A percentile compares a stretch with the other conserved stretches of the same genome.
Evolutionary conservation across 2,329 filamentous ascomycete species (phyloP).

Genomic region (Cladosporium sp.): DNA sequence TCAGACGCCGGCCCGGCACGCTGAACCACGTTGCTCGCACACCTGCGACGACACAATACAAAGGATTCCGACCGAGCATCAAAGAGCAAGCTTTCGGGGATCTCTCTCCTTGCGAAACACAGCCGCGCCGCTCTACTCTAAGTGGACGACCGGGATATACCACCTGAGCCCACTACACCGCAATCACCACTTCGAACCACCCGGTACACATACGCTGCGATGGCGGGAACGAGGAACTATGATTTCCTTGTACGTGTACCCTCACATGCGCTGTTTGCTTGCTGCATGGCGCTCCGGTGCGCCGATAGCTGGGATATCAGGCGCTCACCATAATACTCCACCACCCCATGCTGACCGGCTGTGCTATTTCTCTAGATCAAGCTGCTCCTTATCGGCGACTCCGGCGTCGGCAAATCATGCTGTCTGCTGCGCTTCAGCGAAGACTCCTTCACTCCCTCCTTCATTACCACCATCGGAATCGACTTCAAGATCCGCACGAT

Average conservation of each 20-base stretch:
- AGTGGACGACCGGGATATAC: conserved; percentile 13
- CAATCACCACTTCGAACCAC: conserved; percentile 4
- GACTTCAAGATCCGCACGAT: conserved; percentile 99
- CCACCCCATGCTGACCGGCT: conserved; percentile 24
- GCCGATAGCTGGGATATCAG: background rate
- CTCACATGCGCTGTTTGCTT: background rate
- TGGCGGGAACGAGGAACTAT: conserved; percentile 98
- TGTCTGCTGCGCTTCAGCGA: conserved; percentile 95
- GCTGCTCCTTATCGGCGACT: conserved; percentile 93
- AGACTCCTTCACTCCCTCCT: conserved; percentile 95
- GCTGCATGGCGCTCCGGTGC: background rate
- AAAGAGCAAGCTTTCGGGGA: conserved; percentile 11
- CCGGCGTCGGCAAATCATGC: conserved; percentile 95
- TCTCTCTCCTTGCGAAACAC: conserved; percentile 10
- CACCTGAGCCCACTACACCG: background rate
- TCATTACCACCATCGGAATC: conserved; percentile 99
- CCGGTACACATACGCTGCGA: conserved; percentile 43
- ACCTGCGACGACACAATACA: conserved; percentile 12
- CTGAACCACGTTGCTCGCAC: conserved; percentile 5
- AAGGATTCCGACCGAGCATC: background rate
- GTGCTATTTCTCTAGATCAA: conserved; percentile 70
- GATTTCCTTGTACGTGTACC: conserved; percentile 83
- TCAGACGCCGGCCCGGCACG: conserved; percentile 19
- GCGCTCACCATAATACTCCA: conserved; percentile 2
- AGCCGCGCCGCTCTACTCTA: conserved; percentile 14